Evolutionary conservation across 2,329 filamentous ascomycete genomes (phyloP), one percentile per base, ranked within the genome.

Genomic region (Hymenoscyphus fraxineus): DNA sequence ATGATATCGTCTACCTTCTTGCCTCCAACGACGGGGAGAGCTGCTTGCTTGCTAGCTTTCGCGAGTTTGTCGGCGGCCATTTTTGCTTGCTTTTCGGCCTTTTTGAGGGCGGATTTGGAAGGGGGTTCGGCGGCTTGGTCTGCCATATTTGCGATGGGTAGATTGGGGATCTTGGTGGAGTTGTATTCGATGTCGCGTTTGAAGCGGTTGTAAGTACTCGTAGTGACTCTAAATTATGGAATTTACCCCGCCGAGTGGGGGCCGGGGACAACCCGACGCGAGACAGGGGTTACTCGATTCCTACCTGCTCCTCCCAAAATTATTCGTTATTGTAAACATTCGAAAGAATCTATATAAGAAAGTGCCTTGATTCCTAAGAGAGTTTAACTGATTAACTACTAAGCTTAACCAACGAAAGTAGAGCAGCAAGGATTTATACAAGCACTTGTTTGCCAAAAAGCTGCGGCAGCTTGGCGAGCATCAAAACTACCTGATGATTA

Each of bases 1-100:
- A 95, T 96, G 69, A 96, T 86, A 69, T 88, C 85, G 74, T 86
- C 84, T 10, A 79, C 72, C 78, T 87, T 86, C 79, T 87, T 87
- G 72, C 82, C 82, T 62, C 83, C 79, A 40, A 83, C 82, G 31
- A 86, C 78, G 32, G 83, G 78, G 60, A 86, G 74, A 0, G 78
- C 69, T 47, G 79, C 76, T 73, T 85, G 80, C 78, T 86, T 87
- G 41, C 84, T 83, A 27, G 84, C 84, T 78, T 87, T 87, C 56
- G 83, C 83, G 61, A 84, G 84, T 76, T 88, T 88, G 55, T 85
- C 83, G 60, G 85, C 83, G 35, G 83, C 85, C 75, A 83, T 78
- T 75, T 84, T 84, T 66, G 84, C 84, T 75, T 84, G 80, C 80
- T 88, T 88, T 78, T 87, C 85, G 59, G 85, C 85, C 80, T 87